A percentile compares a stretch with the other conserved stretches of the same genome.
These are phyloP conservation scores for Xylariales sp. DNA, from an alignment of 2,329 filamentous ascomycete species.

Conservation along the genomic window DNA sequence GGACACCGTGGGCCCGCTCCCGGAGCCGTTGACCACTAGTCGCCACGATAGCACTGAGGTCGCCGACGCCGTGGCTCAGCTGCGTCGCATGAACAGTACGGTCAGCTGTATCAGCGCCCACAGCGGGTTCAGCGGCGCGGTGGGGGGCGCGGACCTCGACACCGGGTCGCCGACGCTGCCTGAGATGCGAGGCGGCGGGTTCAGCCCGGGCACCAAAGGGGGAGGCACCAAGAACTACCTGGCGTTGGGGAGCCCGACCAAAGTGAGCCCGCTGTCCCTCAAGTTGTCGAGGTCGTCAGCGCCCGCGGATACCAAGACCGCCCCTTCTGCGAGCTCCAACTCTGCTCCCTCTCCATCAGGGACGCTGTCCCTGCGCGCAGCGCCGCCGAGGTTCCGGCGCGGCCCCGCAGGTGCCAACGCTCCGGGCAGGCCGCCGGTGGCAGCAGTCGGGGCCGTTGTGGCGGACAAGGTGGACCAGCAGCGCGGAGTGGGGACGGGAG, in stretches of 20 bases:
- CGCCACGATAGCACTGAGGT: slow-evolving; percentile 18
- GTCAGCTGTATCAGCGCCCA: slow-evolving; percentile 30
- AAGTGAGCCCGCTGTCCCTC: no score
- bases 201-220: slow-evolving; percentile 27
- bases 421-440: no score
- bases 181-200: slow-evolving; percentile 31
- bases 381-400: no score
- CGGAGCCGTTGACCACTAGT: not conserved
- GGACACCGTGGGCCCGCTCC: slow-evolving; percentile 1
- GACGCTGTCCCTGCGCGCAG: no score
- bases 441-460: no score
- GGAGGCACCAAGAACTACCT: slow-evolving; percentile 43
- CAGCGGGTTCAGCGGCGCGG: slow-evolving; percentile 34
- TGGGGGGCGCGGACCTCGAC: not conserved
- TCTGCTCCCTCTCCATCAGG: no score
- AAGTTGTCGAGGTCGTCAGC: not conserved
- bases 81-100: slow-evolving; percentile 53
- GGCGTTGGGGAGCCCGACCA: slow-evolving; percentile 31
- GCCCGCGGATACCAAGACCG: not conserved
- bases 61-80: slow-evolving; percentile 43
- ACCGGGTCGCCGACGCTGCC: slow-evolving; percentile 34
- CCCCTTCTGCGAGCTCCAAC: no score
- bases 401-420: no score
- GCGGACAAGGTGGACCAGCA: no score
- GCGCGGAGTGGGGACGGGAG: no score